Conservation (phyloP, 163 green algal species). For the Chloromonas sp. region DNA sequence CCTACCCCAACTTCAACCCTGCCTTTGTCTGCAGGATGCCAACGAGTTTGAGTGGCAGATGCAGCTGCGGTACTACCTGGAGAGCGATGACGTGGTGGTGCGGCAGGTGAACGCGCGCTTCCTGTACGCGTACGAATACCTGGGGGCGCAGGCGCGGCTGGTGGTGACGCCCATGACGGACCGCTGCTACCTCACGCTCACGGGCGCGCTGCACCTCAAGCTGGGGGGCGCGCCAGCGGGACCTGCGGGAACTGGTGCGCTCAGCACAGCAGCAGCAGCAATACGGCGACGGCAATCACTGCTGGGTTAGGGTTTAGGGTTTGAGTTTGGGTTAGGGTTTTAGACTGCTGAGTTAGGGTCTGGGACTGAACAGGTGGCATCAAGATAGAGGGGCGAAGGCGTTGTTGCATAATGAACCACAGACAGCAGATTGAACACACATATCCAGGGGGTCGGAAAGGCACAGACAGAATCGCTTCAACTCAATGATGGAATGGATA, state of each 20-base stretch:
- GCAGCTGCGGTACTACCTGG: constrained; percentile 74
- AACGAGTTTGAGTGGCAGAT: constrained; percentile 80
- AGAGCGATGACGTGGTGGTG: constrained; percentile 59
- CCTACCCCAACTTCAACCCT: too few relatives aligned
- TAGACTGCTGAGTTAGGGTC: not conserved
- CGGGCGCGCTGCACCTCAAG: constrained; percentile 77
- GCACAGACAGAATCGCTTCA: too few relatives aligned
- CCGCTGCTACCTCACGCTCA: constrained; percentile 86
- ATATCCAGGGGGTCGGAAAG: too few relatives aligned
- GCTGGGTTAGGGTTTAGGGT: not conserved
- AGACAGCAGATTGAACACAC: too few relatives aligned
- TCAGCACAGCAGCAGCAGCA: not conserved
- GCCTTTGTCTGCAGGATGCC: constrained; percentile 16
- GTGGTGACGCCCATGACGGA: constrained; percentile 87
- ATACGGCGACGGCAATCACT: not conserved
- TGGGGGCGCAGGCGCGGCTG: constrained; percentile 72
- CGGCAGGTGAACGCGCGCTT: constrained; percentile 70
- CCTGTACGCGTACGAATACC: constrained; percentile 83
- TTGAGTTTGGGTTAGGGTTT: not conserved
- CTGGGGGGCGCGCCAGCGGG: constrained; percentile 75
- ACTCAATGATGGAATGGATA: too few relatives aligned
- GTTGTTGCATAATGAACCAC: too few relatives aligned
- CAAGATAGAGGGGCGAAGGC: too few relatives aligned
- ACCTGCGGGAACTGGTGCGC: constrained; percentile 49
- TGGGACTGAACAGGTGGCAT: too few relatives aligned